Evolutionary conservation across 306 rosid genomes (phyloP).

Genomic region (Trifolium subterraneum): DNA sequence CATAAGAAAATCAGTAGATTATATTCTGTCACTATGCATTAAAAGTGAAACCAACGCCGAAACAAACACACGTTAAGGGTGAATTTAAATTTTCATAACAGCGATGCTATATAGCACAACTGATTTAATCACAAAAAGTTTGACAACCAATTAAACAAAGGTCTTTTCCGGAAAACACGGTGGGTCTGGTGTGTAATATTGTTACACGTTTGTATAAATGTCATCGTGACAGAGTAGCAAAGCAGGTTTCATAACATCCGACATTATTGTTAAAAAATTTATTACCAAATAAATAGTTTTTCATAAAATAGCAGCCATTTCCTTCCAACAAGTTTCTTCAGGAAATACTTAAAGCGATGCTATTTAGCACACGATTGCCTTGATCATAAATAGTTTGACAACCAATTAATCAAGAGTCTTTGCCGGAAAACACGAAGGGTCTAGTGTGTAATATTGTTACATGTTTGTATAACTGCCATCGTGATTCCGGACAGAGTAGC

Average conservation of each 20-base stretch:
- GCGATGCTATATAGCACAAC: neutral
- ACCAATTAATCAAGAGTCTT: neutral
- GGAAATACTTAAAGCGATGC: neutral
- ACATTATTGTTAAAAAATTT: neutral
- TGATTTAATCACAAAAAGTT: neutral
- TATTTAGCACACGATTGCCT: neutral
- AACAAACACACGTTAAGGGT: neutral
- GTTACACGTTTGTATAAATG: neutral
- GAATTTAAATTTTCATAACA: neutral
- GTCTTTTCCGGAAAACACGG: neutral
- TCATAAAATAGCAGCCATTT: neutral
- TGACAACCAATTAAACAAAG: neutral
- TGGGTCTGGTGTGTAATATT: neutral
- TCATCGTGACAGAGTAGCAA: neutral
- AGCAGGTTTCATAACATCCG: neutral
- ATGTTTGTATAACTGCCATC: neutral
- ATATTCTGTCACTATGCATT: neutral
- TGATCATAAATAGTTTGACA: neutral
- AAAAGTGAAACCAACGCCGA: too few species aligned
- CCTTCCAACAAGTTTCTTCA: neutral
- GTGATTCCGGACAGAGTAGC: neutral
- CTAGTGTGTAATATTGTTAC: neutral
- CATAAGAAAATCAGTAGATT: too few species aligned
- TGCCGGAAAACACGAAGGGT: neutral
- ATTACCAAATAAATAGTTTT: neutral